These are phyloP conservation scores for Linnemannia zychae DNA, from an alignment of 192 early-diverging fungal genomes.

Conservation along the genomic window DNA sequence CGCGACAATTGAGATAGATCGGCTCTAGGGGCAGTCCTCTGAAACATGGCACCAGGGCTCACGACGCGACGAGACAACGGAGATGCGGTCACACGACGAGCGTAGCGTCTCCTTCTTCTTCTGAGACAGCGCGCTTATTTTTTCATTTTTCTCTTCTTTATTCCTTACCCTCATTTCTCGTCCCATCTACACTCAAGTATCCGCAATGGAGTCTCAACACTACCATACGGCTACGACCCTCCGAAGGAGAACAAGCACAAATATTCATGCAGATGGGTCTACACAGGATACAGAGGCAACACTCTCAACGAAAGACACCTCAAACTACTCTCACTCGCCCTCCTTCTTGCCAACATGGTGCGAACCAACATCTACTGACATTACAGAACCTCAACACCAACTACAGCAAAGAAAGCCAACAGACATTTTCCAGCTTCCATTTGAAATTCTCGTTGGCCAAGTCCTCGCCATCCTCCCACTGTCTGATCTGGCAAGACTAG, in stretches of 20 bases:
- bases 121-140: not conserved
- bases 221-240: not conserved
- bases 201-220: not conserved
- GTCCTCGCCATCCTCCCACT: constrained; percentile 22
- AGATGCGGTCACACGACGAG: too few relatives aligned
- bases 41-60: too few relatives aligned
- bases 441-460: constrained; percentile 42
- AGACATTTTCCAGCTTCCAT: constrained; percentile 16
- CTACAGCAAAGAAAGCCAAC: not conserved
- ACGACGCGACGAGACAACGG: too few relatives aligned
- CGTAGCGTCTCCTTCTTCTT: not conserved
- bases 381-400: not conserved
- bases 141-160: constrained; percentile 19
- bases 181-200: not conserved
- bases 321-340: not conserved
- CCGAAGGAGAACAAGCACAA: not conserved
- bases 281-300: not conserved
- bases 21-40: too few relatives aligned
- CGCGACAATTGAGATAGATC: too few relatives aligned
- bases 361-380: not conserved
- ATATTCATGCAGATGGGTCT: not conserved
- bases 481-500: constrained; percentile 14
- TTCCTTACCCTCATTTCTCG: not conserved
- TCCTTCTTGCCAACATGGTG: constrained; percentile 1
- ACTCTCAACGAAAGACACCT: not conserved